These are phyloP conservation scores for Guadua angustifolia DNA, from an alignment of 176 grass and related monocot species.

Conservation along the genomic window DNA sequence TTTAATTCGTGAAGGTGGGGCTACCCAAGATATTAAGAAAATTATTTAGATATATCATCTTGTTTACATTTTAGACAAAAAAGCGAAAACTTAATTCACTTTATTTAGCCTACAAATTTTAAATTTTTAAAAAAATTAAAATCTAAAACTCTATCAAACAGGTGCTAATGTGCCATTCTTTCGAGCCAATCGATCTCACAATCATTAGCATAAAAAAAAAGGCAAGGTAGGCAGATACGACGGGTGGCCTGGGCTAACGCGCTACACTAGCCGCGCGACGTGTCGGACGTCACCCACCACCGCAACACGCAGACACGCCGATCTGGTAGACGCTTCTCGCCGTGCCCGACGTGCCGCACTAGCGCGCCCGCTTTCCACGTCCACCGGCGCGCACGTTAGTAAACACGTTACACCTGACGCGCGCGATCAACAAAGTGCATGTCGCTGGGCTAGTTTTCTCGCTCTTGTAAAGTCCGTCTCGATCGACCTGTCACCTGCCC, in stretches of 20 bases:
- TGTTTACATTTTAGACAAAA: no score
- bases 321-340: conserved; percentile 19
- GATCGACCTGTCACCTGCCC: neutral
- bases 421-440: neutral
- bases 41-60: no score
- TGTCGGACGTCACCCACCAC: neutral
- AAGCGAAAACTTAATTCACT: no score
- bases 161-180: neutral
- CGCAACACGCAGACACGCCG: neutral
- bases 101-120: no score
- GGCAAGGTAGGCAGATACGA: neutral
- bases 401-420: neutral
- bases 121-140: no score
- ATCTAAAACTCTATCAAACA: no score
- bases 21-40: no score
- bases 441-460: neutral
- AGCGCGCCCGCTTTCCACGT: neutral
- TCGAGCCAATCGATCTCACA: neutral
- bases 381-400: neutral
- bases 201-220: neutral
- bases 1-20: no score
- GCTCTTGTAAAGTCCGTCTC: neutral
- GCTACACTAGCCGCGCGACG: neutral
- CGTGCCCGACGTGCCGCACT: conserved; percentile 21
- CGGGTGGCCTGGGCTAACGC: neutral